Evolutionary conservation across 1,284 basidiomycete genomes (phyloP).

Genomic region (Dichomitus squalens): DNA sequence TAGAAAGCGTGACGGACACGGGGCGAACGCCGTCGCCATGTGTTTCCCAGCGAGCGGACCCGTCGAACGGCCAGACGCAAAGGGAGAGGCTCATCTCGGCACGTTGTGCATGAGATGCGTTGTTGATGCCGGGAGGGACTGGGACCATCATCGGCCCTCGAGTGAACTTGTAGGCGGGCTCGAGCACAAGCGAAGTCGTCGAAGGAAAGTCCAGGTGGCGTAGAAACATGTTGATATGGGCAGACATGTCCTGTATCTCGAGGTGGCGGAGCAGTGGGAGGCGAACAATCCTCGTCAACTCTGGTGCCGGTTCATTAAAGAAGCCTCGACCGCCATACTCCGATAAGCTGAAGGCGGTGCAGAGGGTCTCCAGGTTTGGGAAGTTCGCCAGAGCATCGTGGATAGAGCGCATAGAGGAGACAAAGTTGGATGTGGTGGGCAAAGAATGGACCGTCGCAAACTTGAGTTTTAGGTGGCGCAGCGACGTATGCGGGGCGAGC

Average conservation of each 20-base stretch:
- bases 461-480: not conserved
- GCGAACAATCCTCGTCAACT: not conserved
- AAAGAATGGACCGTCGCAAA: not conserved
- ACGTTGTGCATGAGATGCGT: no score
- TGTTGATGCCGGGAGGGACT: not conserved
- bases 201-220: not conserved
- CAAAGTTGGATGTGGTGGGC: not conserved
- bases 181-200: not conserved
- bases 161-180: not conserved
- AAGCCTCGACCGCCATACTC: not conserved
- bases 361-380: not conserved
- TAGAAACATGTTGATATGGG: not conserved
- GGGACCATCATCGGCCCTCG: not conserved
- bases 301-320: not conserved
- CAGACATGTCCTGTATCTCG: not conserved
- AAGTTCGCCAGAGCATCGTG: not conserved
- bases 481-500: not conserved
- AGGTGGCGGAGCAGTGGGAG: not conserved
- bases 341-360: not conserved
- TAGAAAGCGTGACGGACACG: not conserved
- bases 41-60: not conserved
- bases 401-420: not conserved
- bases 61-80: not conserved
- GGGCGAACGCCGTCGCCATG: not conserved
- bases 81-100: not conserved